Evolutionary conservation across 164 flowering plant species (phyloP), one percentile per base, ranked within the genome.

Genomic region (Vitis amurensis): DNA sequence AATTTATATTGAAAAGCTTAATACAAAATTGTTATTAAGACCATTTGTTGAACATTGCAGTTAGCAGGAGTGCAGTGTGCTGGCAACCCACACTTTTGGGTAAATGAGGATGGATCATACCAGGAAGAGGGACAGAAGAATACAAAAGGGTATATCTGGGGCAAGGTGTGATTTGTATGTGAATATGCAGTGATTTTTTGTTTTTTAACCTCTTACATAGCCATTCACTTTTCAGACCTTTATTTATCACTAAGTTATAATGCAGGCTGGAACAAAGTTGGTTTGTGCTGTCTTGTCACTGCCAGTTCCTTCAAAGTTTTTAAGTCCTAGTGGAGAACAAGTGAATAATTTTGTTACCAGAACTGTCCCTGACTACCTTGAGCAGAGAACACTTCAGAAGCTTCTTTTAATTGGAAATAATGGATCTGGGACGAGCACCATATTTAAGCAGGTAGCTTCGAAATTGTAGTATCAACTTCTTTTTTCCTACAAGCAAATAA

Each of bases 101-200:
- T 95, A 78, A 85, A 95, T 77, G 97, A 87, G 29, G 99, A 95
- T 76, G 99, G 99, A 13, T 91, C 98, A 31, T 93, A 91, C 75
- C 91, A 83, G 76, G 99, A 95, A 73, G 98, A 95, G 78, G 99
- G 99, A 53, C 97, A 91, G 74, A 90, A 90, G 81, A 95, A 91
- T 69, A 83, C 91, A 11, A 95, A 80, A 81, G 98, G 99, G 19
- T 84, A 86, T 76, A 84, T 95, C 17, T 95, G 99, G 99, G 92
- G 91, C 75, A 95, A 93, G 93, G 99, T 95, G 37, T 64, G 76
- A 8, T 76, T 69, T 70, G 2, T 56, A 48, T 64, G 55, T 57
- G 29, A 48, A 67, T 16, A 4, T 61, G 17, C 13, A 9, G 66
- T 12, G 51, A 2, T 53, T 47, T 9, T 30, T 61, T 61, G 51